Percentiles rank a stretch among this genome's conserved stretches.
phyloP scores from a whole-genome alignment of 371 early-diverging fungal genomes.

The Umbelopsis sp. region DNA sequence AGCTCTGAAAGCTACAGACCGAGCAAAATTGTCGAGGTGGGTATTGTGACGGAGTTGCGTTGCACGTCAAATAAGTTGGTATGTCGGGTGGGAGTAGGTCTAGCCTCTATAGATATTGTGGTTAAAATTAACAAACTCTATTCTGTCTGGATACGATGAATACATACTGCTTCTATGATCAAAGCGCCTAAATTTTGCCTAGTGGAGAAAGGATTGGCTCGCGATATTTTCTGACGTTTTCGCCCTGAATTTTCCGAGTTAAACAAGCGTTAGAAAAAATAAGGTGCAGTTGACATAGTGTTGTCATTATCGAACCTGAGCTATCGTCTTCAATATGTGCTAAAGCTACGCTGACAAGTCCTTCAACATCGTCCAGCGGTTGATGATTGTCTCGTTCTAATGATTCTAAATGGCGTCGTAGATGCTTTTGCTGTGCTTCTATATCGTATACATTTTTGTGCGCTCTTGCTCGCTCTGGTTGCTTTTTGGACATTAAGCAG shows the following conservation, averaged over 20 bases:
- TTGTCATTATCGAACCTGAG: not conserved
- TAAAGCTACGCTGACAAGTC: slow-evolving; percentile 54
- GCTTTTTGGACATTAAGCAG: slow-evolving; percentile 28
- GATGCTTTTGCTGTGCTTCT: slow-evolving; percentile 48
- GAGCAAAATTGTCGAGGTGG: slow-evolving; percentile 71
- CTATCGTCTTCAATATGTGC: slow-evolving; percentile 48
- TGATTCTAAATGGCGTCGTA: slow-evolving; percentile 64
- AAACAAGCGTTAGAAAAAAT: not conserved
- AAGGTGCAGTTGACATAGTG: not conserved
- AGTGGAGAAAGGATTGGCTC: slow-evolving; percentile 45
- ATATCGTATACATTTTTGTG: slow-evolving; percentile 33
- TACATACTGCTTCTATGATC: slow-evolving; percentile 57
- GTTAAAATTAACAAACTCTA: not conserved
- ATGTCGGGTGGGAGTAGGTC: slow-evolving; percentile 33
- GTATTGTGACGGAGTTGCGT: slow-evolving; percentile 56
- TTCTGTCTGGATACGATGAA: not conserved
- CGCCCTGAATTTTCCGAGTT: slow-evolving; percentile 21
- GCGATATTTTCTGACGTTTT: slow-evolving; percentile 31
- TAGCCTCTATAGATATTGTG: slow-evolving; percentile 21
- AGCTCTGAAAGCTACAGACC: slow-evolving; percentile 66
- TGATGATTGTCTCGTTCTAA: slow-evolving; percentile 69
- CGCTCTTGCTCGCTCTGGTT: slow-evolving; percentile 24
- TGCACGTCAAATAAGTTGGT: slow-evolving; percentile 59
- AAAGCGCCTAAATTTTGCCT: slow-evolving; percentile 58
- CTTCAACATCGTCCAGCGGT: slow-evolving; percentile 61